Evolutionary conservation across 2,329 filamentous ascomycete species (phyloP), one percentile per base, ranked within the genome.

Genomic region (Sporothrix euskadiensis): DNA sequence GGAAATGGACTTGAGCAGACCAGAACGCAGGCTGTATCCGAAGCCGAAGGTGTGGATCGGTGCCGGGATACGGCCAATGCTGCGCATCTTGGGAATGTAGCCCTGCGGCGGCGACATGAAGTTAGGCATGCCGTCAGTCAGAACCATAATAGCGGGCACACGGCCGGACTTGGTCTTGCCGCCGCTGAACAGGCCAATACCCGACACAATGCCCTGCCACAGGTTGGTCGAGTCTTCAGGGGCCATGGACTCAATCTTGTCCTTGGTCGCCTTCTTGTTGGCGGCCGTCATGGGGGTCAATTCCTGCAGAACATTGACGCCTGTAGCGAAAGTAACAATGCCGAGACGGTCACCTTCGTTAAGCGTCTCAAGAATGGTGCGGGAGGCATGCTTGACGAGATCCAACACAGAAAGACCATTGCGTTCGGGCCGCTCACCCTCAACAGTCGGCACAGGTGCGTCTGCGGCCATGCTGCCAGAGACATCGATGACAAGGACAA

Each of bases 401-500:
- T 90, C 89, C 30, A 91, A 78, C 1, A 90, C 83, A 0, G 84
- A 86, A 0, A 90, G 80, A 0, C 88, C 88, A 1, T 83, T 83
- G 26, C 83, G 78, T 75, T 89, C 86, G 1, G 78, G 74, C 19
- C 79, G 77, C 6, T 84, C 81, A 16, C 83, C 83, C 0, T 78
- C n/a, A 3, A 78, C 78, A 10, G 77, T 77, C 0, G 87, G 85
- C 0, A 86, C 81, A 0, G 85, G 85, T 0, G 88, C 88, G 1
- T 79, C 76, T 0, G 74, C 71, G 0, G 74, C 69, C 88, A 90
- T 91, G 79, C 87, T 89, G 0, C 82, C 83, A 0, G 88, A 90
- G 16, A 89, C 83, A 77, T 90, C 88, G 71, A 90, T 89, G 19
- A 88, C 88, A 2, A 90, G 83, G 1, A 89, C 88, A 44, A 90